A percentile compares a stretch with the other conserved stretches of the same genome.
Evolutionary conservation across 257 asterid species (phyloP).

Genomic region (Marsdenia floribunda): DNA sequence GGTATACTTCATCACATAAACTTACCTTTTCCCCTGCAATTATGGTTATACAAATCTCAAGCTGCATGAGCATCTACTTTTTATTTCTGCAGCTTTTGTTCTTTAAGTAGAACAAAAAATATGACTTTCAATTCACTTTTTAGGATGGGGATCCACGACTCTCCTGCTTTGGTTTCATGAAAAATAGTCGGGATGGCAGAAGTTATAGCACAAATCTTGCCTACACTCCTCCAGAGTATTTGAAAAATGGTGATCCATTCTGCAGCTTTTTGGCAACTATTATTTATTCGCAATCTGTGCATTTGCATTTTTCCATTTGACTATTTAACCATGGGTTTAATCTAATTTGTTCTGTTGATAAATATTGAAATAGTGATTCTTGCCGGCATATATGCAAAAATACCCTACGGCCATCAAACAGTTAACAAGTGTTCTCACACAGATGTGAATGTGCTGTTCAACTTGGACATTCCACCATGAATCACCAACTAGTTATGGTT

Average conservation of each 20-base stretch:
- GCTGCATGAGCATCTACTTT: background rate
- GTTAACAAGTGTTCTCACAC: background rate
- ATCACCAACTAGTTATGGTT: background rate
- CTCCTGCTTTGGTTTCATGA: slow-evolving; percentile 96
- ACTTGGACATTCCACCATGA: background rate
- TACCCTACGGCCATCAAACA: background rate
- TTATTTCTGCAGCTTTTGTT: background rate
- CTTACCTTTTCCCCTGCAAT: background rate
- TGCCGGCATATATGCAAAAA: background rate
- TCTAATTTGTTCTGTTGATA: background rate
- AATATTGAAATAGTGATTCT: background rate
- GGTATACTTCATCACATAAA: slow-evolving; percentile 35
- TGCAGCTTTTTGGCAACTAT: background rate
- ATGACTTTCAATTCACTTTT: slow-evolving; percentile 15
- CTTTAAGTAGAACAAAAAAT: background rate
- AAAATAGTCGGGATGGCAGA: slow-evolving; percentile 98
- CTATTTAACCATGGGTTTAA: background rate
- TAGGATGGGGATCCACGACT: slow-evolving; percentile 97
- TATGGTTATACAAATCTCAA: background rate
- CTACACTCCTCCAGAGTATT: slow-evolving; percentile 95
- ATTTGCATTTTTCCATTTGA: background rate
- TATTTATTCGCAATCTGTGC: too few species aligned
- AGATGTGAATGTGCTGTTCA: background rate
- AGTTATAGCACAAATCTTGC: slow-evolving; percentile 99
- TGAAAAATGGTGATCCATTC: slow-evolving; percentile 64